Conservation (phyloP, 2,329 filamentous ascomycete species). For the Botryotinia convoluta region DNA sequence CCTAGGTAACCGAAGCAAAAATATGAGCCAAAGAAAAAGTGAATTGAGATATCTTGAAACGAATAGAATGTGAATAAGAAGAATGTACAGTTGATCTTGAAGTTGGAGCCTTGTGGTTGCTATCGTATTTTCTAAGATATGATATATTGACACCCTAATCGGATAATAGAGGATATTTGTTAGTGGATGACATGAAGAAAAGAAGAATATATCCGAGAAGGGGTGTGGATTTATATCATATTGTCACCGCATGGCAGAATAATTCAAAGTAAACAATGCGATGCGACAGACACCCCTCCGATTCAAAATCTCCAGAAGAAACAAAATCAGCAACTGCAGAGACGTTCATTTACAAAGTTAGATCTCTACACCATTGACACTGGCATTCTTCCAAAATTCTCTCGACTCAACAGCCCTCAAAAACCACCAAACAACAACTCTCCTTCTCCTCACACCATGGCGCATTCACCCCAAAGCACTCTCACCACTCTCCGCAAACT, state of each 20-base stretch:
- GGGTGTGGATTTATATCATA: neutral
- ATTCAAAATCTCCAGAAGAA: neutral
- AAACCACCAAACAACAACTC: neutral
- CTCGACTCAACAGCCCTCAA: neutral
- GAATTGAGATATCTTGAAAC: neutral
- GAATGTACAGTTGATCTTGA: neutral
- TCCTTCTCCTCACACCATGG: slow-evolving; percentile 23
- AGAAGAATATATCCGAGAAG: neutral
- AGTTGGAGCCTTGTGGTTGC: slow-evolving; percentile 6
- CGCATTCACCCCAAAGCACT: slow-evolving; percentile 39
- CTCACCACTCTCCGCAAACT: slow-evolving; percentile 52
- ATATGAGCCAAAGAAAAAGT: neutral
- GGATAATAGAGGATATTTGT: neutral
- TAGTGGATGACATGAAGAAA: too few species aligned
- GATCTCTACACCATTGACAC: neutral
- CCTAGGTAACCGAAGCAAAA: neutral
- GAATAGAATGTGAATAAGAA: neutral
- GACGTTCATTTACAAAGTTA: neutral
- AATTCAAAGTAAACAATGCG: slow-evolving; percentile 27
- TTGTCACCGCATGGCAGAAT: slow-evolving; percentile 2
- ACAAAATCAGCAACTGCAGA: neutral
- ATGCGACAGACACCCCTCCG: slow-evolving; percentile 10
- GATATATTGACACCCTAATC: neutral
- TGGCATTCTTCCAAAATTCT: neutral
- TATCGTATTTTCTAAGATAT: neutral